Conservation (phyloP, 2,329 filamentous ascomycete species). For the Cytospora leucostoma region DNA sequence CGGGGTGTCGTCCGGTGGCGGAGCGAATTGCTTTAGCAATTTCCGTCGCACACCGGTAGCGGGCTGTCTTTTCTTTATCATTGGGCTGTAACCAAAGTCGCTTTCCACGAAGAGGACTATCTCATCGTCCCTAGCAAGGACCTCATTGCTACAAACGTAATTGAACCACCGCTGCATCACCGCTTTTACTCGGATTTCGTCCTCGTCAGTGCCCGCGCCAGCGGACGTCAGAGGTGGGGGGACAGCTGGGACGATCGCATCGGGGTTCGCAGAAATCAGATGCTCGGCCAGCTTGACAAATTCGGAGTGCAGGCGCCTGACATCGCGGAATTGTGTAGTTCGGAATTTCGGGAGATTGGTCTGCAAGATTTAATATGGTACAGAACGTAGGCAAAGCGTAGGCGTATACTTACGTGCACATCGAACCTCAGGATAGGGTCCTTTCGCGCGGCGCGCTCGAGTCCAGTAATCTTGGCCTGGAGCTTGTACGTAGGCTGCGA, state of each 20-base stretch:
- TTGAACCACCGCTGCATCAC: constrained; percentile 95
- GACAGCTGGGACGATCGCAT: constrained; percentile 90
- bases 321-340: constrained; percentile 97
- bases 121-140: constrained; percentile 92
- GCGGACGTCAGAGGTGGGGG: constrained; percentile 93
- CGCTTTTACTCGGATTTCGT: constrained; percentile 85
- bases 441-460: constrained; percentile 93
- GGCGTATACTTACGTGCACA: constrained; percentile 73
- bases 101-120: constrained; percentile 99
- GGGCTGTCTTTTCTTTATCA: constrained; percentile 93
- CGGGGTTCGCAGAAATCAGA: constrained; percentile 94
- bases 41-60: constrained; percentile 94
- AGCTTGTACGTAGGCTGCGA: constrained; percentile 76
- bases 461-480: constrained; percentile 89
- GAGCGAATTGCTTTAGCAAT: constrained; percentile 96
- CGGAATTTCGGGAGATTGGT: constrained; percentile 98
- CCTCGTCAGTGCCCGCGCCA: constrained; percentile 93
- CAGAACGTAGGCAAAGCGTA: background rate
- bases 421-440: constrained; percentile 94
- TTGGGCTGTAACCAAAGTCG: constrained; percentile 96
- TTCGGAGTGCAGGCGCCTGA: constrained; percentile 91
- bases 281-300: constrained; percentile 97
- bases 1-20: constrained; percentile 93
- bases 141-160: constrained; percentile 86
- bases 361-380: constrained; percentile 48